Base-by-base conservation (phyloP, 1,139 yeast species). In the Groenewaldozyma auringiensis region DNA sequence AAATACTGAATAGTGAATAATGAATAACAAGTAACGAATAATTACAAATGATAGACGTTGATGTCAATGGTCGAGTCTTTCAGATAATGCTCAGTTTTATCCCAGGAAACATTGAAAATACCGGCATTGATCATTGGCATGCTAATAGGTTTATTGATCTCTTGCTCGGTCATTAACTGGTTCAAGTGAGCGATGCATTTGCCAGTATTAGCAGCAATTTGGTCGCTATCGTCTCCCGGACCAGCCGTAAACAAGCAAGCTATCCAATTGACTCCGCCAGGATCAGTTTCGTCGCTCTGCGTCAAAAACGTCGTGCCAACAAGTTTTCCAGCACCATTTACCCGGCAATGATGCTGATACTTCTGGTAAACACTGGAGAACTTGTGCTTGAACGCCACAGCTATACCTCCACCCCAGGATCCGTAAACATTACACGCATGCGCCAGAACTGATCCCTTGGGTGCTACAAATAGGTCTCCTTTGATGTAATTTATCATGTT, bases 111-210 rank as follows among this genome's bases (percentile, higher is more conserved):
- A 1, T 74, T 74, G 61, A 86, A 85, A 4, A 85, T 72, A 0
- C 95, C 94, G 9, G 94, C 77, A 57, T 86, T 85, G 54, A 86
- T 84, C 61, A 76, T 74, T 25, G 95, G 95, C 81, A 86, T 78
- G 53, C 71, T 72, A 3, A 83, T 47, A 2, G 50, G 40, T 4
- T 16, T 34, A 14, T 17, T 32, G 9, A 40, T 11, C n/a, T 43
- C 40, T 3, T 27, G 48, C 2, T 55, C 50, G 3, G 50, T 43
- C 41, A 76, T 50, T 53, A 79, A 78, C 1, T 43, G 39, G 21
- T 59, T 55, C 49, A 83, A 60, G 55, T 79, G 76, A 0, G 50
- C 46, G 57, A 82, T 55, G 1, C 86, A 76, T 2, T 46, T 38
- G 32, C 62, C 60, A 0, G 92, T 83, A 51, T 73, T 63, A 2